Percentiles rank a stretch among this genome's conserved stretches.
phyloP scores from a whole-genome alignment of 768 basidiomycete genomes.

The Agrocybe pediades region DNA sequence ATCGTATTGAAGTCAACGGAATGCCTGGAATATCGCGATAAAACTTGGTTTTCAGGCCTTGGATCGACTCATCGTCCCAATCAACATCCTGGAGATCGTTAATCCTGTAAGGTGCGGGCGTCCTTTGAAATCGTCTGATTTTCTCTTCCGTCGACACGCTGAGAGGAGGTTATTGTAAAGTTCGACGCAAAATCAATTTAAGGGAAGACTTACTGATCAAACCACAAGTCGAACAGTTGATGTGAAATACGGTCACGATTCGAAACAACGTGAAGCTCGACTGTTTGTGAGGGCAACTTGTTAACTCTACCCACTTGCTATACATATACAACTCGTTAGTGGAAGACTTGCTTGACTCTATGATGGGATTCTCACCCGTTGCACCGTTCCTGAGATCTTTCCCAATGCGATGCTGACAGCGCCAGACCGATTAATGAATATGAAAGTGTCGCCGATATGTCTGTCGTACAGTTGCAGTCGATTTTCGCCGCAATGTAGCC shows the following conservation, averaged over 20 bases:
- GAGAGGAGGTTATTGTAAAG: not conserved
- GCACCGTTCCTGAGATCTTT: constrained; percentile 57
- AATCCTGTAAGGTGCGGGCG: constrained; percentile 39
- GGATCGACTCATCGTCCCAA: constrained; percentile 33
- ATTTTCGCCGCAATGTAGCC: constrained; percentile 56
- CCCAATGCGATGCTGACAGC: constrained; percentile 62
- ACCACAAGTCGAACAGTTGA: constrained; percentile 68
- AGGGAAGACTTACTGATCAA: constrained; percentile 55
- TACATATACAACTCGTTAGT: not conserved
- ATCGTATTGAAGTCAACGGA: constrained; percentile 10
- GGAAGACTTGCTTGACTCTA: not conserved
- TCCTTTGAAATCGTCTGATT: constrained; percentile 48
- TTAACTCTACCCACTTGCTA: constrained; percentile 66
- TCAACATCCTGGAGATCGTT: constrained; percentile 42
- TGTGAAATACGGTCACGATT: constrained; percentile 68
- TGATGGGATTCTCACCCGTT: constrained; percentile 39
- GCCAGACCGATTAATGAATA: constrained; percentile 56
- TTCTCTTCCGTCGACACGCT: constrained; percentile 51
- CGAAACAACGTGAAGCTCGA: constrained; percentile 72
- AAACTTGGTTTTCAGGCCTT: constrained; percentile 30
- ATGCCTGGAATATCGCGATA: constrained; percentile 25
- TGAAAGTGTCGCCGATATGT: constrained; percentile 52
- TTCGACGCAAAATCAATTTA: not conserved
- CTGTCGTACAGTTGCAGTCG: constrained; percentile 62
- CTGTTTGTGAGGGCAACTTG: constrained; percentile 47